phyloP scores from a whole-genome alignment of 2,329 filamentous ascomycete species.

The Botryotinia calthae region DNA sequence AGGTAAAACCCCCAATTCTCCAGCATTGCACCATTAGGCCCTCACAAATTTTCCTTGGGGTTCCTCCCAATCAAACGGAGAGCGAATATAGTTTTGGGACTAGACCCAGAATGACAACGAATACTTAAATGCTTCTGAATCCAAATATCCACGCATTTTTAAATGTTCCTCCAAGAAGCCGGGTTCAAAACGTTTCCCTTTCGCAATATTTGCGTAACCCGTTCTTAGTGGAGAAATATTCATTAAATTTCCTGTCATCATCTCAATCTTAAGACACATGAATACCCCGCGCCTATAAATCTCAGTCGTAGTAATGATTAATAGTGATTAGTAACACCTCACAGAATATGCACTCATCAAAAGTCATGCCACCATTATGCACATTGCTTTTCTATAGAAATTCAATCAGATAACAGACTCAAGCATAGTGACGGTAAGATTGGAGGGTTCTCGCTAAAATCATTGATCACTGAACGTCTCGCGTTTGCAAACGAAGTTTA shows the following conservation, averaged over 20 bases:
- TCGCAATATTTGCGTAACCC: neutral
- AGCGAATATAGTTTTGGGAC: neutral
- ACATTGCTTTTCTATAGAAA: neutral
- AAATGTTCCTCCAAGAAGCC: too few species aligned
- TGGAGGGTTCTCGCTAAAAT: neutral
- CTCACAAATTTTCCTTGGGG: neutral
- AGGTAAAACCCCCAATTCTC: neutral
- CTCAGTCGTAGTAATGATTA: neutral
- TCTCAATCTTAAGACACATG: neutral
- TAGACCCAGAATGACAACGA: neutral
- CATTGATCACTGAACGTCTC: neutral
- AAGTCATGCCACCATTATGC: neutral
- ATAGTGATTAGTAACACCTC: neutral
- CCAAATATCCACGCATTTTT: neutral
- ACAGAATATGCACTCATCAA: neutral
- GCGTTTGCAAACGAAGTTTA: neutral
- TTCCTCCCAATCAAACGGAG: neutral
- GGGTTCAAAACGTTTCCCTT: neutral
- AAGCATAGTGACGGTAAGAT: neutral
- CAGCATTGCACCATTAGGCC: too few species aligned
- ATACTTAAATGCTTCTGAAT: neutral
- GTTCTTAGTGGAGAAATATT: neutral
- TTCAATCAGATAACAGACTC: neutral
- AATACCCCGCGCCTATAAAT: neutral
- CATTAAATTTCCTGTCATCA: neutral